These are phyloP conservation scores for Noccaea bulbosa DNA, from an alignment of 345 rosid species.

Conservation along the genomic window DNA sequence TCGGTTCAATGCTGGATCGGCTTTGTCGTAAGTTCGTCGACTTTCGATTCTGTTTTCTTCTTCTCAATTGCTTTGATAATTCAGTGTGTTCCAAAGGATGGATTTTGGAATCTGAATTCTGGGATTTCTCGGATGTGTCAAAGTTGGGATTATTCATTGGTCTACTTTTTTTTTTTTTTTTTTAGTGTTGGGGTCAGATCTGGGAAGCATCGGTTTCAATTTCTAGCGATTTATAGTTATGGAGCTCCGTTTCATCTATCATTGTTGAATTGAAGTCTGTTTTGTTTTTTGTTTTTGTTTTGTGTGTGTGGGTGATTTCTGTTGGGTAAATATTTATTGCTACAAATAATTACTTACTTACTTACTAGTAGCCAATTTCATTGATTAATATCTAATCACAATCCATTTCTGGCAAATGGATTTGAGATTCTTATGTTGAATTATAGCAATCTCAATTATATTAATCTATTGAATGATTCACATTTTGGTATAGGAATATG, in stretches of 20 bases:
- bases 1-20: slow-evolving; percentile 30
- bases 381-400: neutral
- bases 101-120: neutral
- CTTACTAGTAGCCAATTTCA: neutral
- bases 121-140: slow-evolving; percentile 1
- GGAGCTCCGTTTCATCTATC: slow-evolving; percentile 9
- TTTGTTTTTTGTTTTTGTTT: neutral
- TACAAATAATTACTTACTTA: slow-evolving; percentile 1
- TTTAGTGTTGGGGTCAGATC: slow-evolving; percentile 36
- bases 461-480: slow-evolving; percentile 16
- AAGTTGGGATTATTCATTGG: neutral
- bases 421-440: slow-evolving; percentile 9
- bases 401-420: neutral
- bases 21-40: slow-evolving; percentile 21
- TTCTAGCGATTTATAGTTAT: neutral
- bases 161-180: neutral
- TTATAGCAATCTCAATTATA: slow-evolving; percentile 16
- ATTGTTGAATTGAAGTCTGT: slow-evolving; percentile 19
- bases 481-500: slow-evolving; percentile 48
- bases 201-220: slow-evolving; percentile 29
- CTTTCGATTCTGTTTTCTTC: slow-evolving; percentile 7
- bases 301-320: neutral
- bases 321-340: slow-evolving; percentile 12
- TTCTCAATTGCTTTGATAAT: slow-evolving; percentile 9
- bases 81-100: neutral